Evolutionary conservation across 2,329 filamentous ascomycete genomes (phyloP).

Genomic region (Fusarium mundagurra): DNA sequence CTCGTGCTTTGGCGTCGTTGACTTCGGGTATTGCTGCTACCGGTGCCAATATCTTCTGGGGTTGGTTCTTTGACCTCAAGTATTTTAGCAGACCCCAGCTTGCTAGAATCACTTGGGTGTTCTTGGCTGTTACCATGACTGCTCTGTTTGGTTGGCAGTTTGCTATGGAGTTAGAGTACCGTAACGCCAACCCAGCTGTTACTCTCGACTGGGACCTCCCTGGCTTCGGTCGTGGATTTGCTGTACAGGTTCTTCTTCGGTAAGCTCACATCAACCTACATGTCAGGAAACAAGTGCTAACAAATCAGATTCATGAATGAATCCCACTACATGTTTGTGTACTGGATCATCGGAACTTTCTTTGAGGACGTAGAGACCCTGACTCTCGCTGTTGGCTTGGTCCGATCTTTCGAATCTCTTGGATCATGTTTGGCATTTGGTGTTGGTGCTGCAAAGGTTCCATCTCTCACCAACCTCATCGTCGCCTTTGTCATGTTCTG

Average conservation of each 20-base stretch:
- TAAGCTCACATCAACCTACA: conserved; percentile 27
- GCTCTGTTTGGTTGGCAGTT: conserved; percentile 59
- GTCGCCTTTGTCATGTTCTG: conserved; percentile 60
- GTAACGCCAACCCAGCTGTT: conserved; percentile 46
- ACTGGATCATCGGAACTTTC: conserved; percentile 62
- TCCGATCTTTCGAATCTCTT: conserved; percentile 60
- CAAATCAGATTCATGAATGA: conserved; percentile 57
- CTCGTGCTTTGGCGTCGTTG: conserved; percentile 57
- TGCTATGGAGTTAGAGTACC: conserved; percentile 58
- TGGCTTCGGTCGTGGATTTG: conserved; percentile 58
- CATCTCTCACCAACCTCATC: conserved; percentile 59
- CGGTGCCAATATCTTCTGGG: conserved; percentile 58
- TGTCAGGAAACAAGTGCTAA: neutral
- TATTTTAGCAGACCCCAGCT: conserved; percentile 52
- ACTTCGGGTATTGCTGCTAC: conserved; percentile 57
- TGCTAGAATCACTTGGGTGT: conserved; percentile 54
- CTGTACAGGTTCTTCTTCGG: conserved; percentile 58
- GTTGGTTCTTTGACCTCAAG: conserved; percentile 59
- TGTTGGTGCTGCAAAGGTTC: conserved; percentile 56
- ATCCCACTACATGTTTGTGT: conserved; percentile 61
- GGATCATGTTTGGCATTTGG: conserved; percentile 59
- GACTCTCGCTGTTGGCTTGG: conserved; percentile 58
- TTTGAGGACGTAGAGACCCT: conserved; percentile 61
- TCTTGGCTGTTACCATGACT: conserved; percentile 55
- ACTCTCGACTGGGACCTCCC: conserved; percentile 58